phyloP scores from a whole-genome alignment of 2,329 filamentous ascomycete genomes.

The Aspergillus proliferans region DNA sequence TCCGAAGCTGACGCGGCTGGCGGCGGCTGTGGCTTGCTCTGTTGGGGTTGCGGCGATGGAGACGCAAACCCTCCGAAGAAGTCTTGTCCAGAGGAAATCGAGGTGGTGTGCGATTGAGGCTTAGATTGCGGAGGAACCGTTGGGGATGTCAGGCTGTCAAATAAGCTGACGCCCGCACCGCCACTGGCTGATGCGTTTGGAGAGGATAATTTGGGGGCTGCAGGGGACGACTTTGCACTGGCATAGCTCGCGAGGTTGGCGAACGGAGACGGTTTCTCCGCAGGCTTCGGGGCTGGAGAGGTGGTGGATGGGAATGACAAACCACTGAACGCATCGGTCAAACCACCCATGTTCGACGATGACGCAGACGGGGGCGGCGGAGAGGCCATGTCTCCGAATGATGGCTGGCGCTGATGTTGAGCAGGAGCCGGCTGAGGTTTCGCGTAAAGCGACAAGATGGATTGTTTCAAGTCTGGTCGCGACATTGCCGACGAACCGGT shows the following conservation, averaged over 20 bases:
- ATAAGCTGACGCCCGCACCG: slow-evolving; percentile 60
- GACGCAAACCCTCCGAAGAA: slow-evolving; percentile 60
- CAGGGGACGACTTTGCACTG: slow-evolving; percentile 38
- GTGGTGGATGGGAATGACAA: slow-evolving; percentile 55
- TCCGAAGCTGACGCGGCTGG: slow-evolving; percentile 54
- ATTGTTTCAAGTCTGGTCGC: slow-evolving; percentile 91
- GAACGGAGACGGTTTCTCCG: slow-evolving; percentile 57
- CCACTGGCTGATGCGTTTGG: slow-evolving; percentile 54
- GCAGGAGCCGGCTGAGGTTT: slow-evolving; percentile 60
- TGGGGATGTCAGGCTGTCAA: slow-evolving; percentile 62
- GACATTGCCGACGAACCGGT: slow-evolving; percentile 58
- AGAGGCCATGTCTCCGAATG: slow-evolving; percentile 65
- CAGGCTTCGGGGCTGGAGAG: slow-evolving; percentile 31
- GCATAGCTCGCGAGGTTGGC: slow-evolving; percentile 54
- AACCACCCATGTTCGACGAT: slow-evolving; percentile 50
- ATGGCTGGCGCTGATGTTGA: slow-evolving; percentile 54
- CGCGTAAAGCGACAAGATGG: slow-evolving; percentile 90
- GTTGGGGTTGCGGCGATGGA: slow-evolving; percentile 36
- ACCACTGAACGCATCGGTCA: slow-evolving; percentile 75
- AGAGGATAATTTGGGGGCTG: slow-evolving; percentile 44
- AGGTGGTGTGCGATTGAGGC: slow-evolving; percentile 39
- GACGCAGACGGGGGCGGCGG: slow-evolving; percentile 26
- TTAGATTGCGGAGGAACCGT: slow-evolving; percentile 44
- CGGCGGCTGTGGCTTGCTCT: slow-evolving; percentile 35
- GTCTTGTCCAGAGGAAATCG: slow-evolving; percentile 54